Evolutionary conservation across 2,329 filamentous ascomycete species (phyloP).

Genomic region (Verruconis gallopava): DNA sequence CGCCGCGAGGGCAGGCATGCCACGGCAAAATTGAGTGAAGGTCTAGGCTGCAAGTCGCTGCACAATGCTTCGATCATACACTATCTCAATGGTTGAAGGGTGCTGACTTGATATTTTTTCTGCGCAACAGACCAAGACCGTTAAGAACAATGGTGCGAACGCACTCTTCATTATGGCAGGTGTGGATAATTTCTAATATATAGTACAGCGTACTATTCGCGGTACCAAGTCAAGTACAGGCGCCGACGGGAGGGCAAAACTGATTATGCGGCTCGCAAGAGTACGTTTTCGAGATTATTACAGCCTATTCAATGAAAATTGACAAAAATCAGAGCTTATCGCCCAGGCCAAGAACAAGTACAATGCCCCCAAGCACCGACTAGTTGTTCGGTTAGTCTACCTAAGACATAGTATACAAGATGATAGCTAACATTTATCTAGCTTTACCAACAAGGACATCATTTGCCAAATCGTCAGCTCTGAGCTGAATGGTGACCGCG

Average conservation of each 20-base stretch:
- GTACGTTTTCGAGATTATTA: constrained; percentile 22
- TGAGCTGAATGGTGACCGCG: constrained; percentile 96
- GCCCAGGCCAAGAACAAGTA: constrained; percentile 99
- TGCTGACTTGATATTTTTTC: constrained; percentile 81
- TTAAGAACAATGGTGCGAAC: constrained; percentile 86
- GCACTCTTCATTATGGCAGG: constrained; percentile 10
- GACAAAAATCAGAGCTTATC: constrained; percentile 48
- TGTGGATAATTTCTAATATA: constrained; percentile 9
- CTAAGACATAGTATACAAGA: no score
- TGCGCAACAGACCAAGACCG: constrained; percentile 60
- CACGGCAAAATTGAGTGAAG: no score
- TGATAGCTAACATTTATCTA: neutral
- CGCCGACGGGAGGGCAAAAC: constrained; percentile 93
- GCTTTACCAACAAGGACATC: constrained; percentile 98
- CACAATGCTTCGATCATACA: constrained; percentile 85
- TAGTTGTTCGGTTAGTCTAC: constrained; percentile 60
- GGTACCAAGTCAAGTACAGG: constrained; percentile 99
- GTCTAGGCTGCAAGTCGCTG: constrained; percentile 49
- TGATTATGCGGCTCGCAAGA: constrained; percentile 99
- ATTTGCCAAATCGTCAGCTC: constrained; percentile 94
- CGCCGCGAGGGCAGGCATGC: no score
- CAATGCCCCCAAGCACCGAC: constrained; percentile 99
- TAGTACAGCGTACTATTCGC: constrained; percentile 42
- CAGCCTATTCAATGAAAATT: neutral
- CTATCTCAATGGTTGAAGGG: constrained; percentile 60